These are phyloP conservation scores for Acmispon strigosus DNA, from an alignment of 306 rosid genomes.

Conservation along the genomic window DNA sequence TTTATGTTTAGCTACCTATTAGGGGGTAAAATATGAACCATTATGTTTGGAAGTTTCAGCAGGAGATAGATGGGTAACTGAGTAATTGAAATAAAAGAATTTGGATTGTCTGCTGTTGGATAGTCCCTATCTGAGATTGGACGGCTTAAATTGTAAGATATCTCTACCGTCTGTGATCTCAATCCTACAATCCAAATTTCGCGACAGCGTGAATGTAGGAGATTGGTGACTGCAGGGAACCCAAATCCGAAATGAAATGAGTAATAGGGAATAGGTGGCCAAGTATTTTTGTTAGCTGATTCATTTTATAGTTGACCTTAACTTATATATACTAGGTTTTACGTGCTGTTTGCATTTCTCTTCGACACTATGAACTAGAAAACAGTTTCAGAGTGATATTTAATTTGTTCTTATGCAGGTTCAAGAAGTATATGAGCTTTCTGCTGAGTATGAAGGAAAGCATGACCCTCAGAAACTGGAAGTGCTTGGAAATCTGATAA, in stretches of 20 bases:
- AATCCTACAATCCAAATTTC: no score
- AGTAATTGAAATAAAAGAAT: no score
- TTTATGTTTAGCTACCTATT: background rate
- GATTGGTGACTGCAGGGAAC: no score
- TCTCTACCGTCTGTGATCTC: no score
- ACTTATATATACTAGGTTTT: background rate
- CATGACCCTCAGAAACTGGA: conserved; percentile 64
- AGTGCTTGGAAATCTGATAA: conserved; percentile 66
- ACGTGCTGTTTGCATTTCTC: background rate
- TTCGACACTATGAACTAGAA: background rate
- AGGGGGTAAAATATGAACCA: background rate
- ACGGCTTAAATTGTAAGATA: no score
- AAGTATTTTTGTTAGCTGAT: background rate
- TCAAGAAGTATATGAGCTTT: conserved; percentile 82
- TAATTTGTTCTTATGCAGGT: conserved; percentile 42
- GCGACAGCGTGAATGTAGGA: no score
- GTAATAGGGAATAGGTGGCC: background rate
- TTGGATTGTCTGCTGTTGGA: no score
- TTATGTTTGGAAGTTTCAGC: background rate
- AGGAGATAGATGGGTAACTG: background rate
- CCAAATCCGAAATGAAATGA: background rate
- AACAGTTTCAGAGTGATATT: background rate
- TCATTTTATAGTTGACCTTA: background rate
- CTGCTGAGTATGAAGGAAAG: conserved; percentile 89
- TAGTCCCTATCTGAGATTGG: no score